phyloP scores from a whole-genome alignment of 345 rosid species.

The Triadica sebifera region DNA sequence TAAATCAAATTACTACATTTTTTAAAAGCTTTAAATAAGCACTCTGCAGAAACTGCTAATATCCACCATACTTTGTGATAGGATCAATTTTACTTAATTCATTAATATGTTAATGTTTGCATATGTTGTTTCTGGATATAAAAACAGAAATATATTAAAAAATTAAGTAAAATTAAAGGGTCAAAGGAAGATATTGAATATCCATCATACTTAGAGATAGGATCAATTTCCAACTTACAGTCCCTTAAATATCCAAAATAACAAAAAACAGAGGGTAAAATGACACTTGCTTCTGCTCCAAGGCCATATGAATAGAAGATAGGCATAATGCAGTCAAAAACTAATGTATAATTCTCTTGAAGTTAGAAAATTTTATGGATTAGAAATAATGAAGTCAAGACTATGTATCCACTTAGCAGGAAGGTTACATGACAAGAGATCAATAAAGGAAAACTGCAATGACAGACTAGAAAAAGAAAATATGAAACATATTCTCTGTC shows the following conservation, averaged over 20 bases:
- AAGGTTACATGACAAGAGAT: background rate
- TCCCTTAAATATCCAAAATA: background rate
- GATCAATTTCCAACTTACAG: background rate
- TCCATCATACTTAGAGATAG: too few relatives aligned
- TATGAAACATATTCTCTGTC: background rate
- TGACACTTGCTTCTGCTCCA: background rate
- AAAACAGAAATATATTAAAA: too few relatives aligned
- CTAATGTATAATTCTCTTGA: background rate
- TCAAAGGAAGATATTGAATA: too few relatives aligned
- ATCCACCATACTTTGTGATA: background rate
- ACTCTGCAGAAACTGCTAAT: background rate
- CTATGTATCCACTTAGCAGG: background rate
- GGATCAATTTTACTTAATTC: background rate
- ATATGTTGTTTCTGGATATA: too few relatives aligned
- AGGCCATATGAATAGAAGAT: background rate
- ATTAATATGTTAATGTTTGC: too few relatives aligned
- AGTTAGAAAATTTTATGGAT: background rate
- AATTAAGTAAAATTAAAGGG: too few relatives aligned
- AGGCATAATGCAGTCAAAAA: background rate
- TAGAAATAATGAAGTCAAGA: background rate
- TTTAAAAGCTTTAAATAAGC: background rate
- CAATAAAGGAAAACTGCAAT: background rate
- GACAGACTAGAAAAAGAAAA: background rate
- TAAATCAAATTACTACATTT: too few relatives aligned
- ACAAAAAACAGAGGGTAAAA: background rate